These are phyloP conservation scores for Kuraishia capsulata DNA, from an alignment of 805 yeast genomes.

Conservation along the genomic window DNA sequence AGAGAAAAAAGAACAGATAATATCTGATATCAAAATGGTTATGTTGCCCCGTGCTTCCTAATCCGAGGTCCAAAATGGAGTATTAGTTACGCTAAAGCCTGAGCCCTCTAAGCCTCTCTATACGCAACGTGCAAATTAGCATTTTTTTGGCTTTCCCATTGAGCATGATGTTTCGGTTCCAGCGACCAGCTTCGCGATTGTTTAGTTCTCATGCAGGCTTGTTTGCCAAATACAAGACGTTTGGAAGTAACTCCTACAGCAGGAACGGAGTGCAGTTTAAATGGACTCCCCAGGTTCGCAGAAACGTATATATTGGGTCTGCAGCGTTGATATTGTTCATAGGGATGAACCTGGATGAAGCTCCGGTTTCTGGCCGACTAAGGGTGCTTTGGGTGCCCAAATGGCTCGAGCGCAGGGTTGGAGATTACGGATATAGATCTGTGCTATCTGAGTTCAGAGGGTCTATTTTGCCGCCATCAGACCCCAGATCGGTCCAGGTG, in stretches of 20 bases:
- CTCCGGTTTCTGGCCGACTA: slow-evolving; percentile 69
- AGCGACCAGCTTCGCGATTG: no score
- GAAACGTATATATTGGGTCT: slow-evolving; percentile 21
- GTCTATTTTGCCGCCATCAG: slow-evolving; percentile 48
- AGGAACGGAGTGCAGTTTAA: not conserved
- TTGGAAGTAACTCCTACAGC: no score
- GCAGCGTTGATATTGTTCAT: slow-evolving; percentile 28
- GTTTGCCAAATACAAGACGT: not conserved
- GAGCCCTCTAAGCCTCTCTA: no score
- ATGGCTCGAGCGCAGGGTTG: slow-evolving; percentile 53
- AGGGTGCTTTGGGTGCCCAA: slow-evolving; percentile 68
- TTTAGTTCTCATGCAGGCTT: not conserved
- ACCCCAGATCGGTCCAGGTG: slow-evolving; percentile 53
- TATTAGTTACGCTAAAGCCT: no score
- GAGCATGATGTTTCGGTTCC: no score
- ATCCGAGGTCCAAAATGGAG: no score
- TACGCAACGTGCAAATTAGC: no score
- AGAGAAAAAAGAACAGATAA: no score
- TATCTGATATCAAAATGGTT: no score
- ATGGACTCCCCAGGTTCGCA: slow-evolving; percentile 2
- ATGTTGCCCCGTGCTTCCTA: no score
- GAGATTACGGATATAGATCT: slow-evolving; percentile 54
- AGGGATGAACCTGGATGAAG: slow-evolving; percentile 56
- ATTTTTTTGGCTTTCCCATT: no score
- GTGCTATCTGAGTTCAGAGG: slow-evolving; percentile 44